phyloP scores from a whole-genome alignment of 352 stramenopile genomes.

The Sclerospora graminicola region DNA sequence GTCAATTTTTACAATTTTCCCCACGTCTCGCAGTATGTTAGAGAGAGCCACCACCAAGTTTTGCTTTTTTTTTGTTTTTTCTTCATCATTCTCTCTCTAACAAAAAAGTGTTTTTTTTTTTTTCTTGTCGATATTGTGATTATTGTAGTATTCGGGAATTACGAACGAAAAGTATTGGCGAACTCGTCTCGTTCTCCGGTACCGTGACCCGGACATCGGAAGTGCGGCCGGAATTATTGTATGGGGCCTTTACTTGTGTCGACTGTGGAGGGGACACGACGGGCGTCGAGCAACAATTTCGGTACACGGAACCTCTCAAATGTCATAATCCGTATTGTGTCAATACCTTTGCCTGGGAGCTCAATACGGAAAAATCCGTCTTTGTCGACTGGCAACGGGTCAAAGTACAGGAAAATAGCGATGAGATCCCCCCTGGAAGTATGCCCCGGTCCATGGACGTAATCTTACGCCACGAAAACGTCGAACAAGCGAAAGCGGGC shows the following conservation, averaged over 20 bases:
- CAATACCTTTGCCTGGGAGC: conserved; percentile 80
- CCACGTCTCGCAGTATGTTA: conserved; percentile 59
- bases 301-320: conserved; percentile 93
- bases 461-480: conserved; percentile 96
- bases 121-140: conserved; percentile 3
- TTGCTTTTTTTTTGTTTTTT: conserved; percentile 5
- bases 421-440: conserved; percentile 96
- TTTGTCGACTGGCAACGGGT: conserved; percentile 99
- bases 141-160: conserved; percentile 84
- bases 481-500: conserved; percentile 94
- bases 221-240: conserved; percentile 94
- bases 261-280: conserved; percentile 90
- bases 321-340: conserved; percentile 95
- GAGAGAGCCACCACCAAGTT: too few species aligned
- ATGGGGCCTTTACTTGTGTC: conserved; percentile 91
- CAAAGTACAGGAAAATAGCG: conserved; percentile 97
- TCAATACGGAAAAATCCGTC: conserved; percentile 86
- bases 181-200: conserved; percentile 88
- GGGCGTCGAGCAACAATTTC: conserved; percentile 96
- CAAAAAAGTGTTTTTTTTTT: not conserved
- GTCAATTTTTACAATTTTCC: conserved; percentile 88
- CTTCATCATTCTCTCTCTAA: too few species aligned
- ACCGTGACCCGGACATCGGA: conserved; percentile 97
- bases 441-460: conserved; percentile 97
- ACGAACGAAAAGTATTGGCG: conserved; percentile 88